Percentiles rank a stretch among this genome's conserved stretches.
phyloP scores from a whole-genome alignment of 2,329 filamentous ascomycete genomes.

The Macrophomina pseudophaseolina region DNA sequence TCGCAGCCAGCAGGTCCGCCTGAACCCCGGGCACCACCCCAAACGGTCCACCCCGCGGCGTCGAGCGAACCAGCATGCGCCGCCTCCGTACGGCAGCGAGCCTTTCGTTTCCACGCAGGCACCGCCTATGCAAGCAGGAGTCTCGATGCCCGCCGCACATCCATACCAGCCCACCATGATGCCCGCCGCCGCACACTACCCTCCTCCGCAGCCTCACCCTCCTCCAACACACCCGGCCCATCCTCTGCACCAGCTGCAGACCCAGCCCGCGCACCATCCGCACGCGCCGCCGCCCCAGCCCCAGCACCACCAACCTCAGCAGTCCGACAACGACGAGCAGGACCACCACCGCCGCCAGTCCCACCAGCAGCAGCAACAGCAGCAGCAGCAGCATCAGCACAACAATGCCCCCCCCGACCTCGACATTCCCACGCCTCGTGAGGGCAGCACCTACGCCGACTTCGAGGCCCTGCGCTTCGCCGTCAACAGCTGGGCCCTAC shows the following conservation, averaged over 20 bases:
- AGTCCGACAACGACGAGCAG: slow-evolving; percentile 10
- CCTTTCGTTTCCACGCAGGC: slow-evolving; percentile 26
- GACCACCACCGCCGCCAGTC: slow-evolving; percentile 19
- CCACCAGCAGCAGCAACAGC: slow-evolving; percentile 13
- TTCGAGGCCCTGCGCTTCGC: slow-evolving; percentile 29
- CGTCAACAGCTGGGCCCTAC: slow-evolving; percentile 29
- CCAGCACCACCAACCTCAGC: slow-evolving; percentile 5
- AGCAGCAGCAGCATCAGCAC: slow-evolving; percentile 25
- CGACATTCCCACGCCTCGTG: slow-evolving; percentile 28
- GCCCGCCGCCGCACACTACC: slow-evolving; percentile 24
- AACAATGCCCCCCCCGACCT: slow-evolving; percentile 27
- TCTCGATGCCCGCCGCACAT: slow-evolving; percentile 25
- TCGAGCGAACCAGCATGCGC: slow-evolving; percentile 25
- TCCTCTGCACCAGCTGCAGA: slow-evolving; percentile 19
- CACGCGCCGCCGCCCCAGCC: slow-evolving; percentile 18
- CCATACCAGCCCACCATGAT: slow-evolving; percentile 25
- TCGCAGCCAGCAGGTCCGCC: slow-evolving; percentile 22
- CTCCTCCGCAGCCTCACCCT: slow-evolving; percentile 19
- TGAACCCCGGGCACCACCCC: slow-evolving; percentile 25
- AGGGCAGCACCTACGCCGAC: slow-evolving; percentile 28
- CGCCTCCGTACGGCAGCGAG: slow-evolving; percentile 23
- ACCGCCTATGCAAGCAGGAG: slow-evolving; percentile 24
- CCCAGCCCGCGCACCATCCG: slow-evolving; percentile 11
- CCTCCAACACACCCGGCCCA: slow-evolving; percentile 18
- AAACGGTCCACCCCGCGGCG: slow-evolving; percentile 24